Base-by-base conservation (phyloP, 192 early-diverging fungal genomes). In the Gamsiella multidivaricata region DNA sequence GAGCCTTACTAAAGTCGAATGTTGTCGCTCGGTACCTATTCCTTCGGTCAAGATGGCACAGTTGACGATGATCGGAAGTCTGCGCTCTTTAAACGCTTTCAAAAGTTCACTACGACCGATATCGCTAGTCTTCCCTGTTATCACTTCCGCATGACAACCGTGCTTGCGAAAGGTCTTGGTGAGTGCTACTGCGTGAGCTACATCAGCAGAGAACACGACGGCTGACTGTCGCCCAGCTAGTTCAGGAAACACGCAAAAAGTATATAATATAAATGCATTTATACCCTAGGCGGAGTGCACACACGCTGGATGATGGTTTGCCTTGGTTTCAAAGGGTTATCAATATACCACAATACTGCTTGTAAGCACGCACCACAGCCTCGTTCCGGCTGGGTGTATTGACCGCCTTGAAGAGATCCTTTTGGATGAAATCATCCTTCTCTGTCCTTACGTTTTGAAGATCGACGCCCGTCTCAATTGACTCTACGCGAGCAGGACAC, bases 191-290 rank as follows among this genome's bases (percentile, higher is more conserved):
- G 92, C 89, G 65, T 97, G 96, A 14, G 59, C 70, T 3, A 95
- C 87, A 65, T 94, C 90, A 5, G 87, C 91, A 10, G 93, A 94
- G 81, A 97, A 97, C 2, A 95, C 90, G 25, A 97, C 56, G 1
- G 90, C 92, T 22, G 88, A 81, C 33, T 81, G 69, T 23, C 88
- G 51, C 4, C 18, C 17, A 6, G n/a, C 45, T 46, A 46, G 5
- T 46, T 46, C 17, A 18, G n/a, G 4, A 46, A 46, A 12, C 10
- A 6, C n/a, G 45, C 45, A n/a, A 18, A 18, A 18, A 9, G 45
- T 46, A 52, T 26, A 56, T 28, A 26, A 43, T 45, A 5, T 15
- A n/a, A n/a, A 42, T n/a, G n/a, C 32, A 31, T 41, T 14, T 10
- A 41, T 10, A 14, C 14, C 8, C 7, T 7, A 41, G 39, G 39